Evolutionary conservation across 768 basidiomycete species (phyloP).

Genomic region (Hortiboletus campestris): DNA sequence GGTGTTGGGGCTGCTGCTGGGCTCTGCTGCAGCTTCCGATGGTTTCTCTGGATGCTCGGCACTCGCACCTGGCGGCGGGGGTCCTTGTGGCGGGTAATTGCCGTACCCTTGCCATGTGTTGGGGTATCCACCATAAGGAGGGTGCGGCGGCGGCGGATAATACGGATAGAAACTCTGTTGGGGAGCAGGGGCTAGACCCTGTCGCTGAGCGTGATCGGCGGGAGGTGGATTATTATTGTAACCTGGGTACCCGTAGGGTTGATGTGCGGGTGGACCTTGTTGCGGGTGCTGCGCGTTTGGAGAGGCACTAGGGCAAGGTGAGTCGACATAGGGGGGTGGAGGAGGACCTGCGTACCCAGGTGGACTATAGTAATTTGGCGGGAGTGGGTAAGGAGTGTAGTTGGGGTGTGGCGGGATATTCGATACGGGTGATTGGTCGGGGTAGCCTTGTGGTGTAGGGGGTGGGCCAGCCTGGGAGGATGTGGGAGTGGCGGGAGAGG

Average conservation of each 20-base stretch:
- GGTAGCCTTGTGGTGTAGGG: conserved; percentile 25
- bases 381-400: conserved; percentile 34
- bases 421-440: conserved; percentile 28
- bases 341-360: conserved; percentile 21
- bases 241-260: conserved; percentile 25
- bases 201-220: conserved; percentile 27
- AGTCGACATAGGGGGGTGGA: conserved; percentile 4
- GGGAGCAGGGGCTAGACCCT: conserved; percentile 16
- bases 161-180: conserved; percentile 32
- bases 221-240: conserved; percentile 19
- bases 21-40: conserved; percentile 20
- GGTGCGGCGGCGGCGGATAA: conserved; percentile 29
- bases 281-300: conserved; percentile 24
- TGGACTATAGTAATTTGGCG: conserved; percentile 33
- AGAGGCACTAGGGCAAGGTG: conserved; percentile 19
- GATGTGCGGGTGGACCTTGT: conserved; percentile 13
- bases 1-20: conserved; percentile 14
- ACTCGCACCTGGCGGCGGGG: conserved; percentile 18
- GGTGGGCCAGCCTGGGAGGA: conserved; percentile 24
- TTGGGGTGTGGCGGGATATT: conserved; percentile 27
- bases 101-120: conserved; percentile 29
- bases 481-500: conserved; percentile 33
- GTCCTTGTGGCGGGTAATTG: conserved; percentile 30
- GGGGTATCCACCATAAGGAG: conserved; percentile 31
- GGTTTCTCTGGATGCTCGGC: conserved; percentile 28